These are phyloP conservation scores for Sugiyamaella xylanicola DNA, from an alignment of 1,139 yeast species.

Conservation along the genomic window DNA sequence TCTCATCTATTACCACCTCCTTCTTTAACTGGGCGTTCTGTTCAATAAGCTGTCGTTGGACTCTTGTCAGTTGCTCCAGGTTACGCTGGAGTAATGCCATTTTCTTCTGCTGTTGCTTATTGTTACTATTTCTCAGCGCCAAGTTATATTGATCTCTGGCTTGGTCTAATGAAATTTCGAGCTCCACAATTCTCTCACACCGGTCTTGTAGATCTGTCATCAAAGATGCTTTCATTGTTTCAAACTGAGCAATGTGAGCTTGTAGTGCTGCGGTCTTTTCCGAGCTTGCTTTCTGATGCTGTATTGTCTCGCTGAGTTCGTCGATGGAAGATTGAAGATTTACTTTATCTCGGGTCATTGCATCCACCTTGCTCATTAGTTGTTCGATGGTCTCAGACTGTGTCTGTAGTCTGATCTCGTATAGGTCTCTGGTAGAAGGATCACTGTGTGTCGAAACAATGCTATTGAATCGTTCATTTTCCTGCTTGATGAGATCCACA, in stretches of 20 bases:
- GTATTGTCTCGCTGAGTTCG: slow-evolving; percentile 12
- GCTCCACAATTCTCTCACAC: slow-evolving; percentile 48
- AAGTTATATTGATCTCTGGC: slow-evolving; percentile 43
- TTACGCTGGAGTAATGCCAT: slow-evolving; percentile 49
- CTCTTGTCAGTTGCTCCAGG: slow-evolving; percentile 48
- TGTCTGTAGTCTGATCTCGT: slow-evolving; percentile 29
- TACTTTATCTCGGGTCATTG: slow-evolving; percentile 27
- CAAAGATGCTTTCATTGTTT: slow-evolving; percentile 43
- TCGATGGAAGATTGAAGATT: slow-evolving; percentile 21
- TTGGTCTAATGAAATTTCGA: slow-evolving; percentile 48
- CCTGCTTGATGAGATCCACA: slow-evolving; percentile 13
- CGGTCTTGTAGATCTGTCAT: slow-evolving; percentile 48
- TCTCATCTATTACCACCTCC: slow-evolving; percentile 57
- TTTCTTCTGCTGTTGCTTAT: slow-evolving; percentile 44
- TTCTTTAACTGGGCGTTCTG: slow-evolving; percentile 50
- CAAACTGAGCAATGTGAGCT: slow-evolving; percentile 35
- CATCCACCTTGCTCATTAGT: slow-evolving; percentile 31
- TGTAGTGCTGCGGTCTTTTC: slow-evolving; percentile 33
- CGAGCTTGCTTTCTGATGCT: slow-evolving; percentile 23
- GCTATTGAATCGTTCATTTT: slow-evolving; percentile 15
- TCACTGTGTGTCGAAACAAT: slow-evolving; percentile 6
- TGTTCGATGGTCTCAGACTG: slow-evolving; percentile 33
- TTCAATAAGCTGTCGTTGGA: slow-evolving; percentile 49
- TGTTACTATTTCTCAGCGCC: slow-evolving; percentile 37
- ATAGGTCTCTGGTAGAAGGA: slow-evolving; percentile 24